Conservation (phyloP, 1,284 basidiomycete genomes). For the Apiotrichum gracile region DNA sequence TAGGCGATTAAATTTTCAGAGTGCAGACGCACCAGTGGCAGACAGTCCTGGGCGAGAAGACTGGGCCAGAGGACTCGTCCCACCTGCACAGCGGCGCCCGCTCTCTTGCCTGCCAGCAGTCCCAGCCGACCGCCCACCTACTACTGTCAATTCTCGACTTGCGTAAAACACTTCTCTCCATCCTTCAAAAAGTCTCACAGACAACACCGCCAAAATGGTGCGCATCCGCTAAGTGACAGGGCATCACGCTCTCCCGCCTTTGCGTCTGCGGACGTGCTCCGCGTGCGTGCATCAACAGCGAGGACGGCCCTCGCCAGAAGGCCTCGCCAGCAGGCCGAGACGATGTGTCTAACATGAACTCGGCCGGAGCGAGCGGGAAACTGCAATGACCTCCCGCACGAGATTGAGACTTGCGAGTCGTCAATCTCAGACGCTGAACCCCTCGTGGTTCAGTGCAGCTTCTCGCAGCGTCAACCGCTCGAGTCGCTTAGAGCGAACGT, state of each 20-base stretch:
- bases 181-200: slow-evolving; percentile 16
- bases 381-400: slow-evolving; percentile 2
- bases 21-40: too few species aligned
- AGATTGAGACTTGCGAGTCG: neutral
- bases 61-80: too few species aligned
- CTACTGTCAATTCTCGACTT: neutral
- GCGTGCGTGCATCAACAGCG: neutral
- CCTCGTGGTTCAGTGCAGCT: neutral
- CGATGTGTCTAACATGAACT: too few species aligned
- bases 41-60: too few species aligned
- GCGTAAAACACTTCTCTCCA: neutral
- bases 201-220: slow-evolving; percentile 17
- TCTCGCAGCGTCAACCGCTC: neutral
- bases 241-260: slow-evolving; percentile 13
- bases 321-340: too few species aligned
- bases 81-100: too few species aligned
- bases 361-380: neutral
- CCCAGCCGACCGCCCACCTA: neutral
- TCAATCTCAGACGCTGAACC: neutral
- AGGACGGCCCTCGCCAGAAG: too few species aligned
- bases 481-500: slow-evolving; percentile 28
- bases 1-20: too few species aligned
- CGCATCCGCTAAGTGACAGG: slow-evolving; percentile 11
- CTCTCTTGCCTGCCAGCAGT: neutral
- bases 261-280: neutral